Conservation (phyloP, 2,329 filamentous ascomycete genomes). For the Byssochlamys sp. region DNA sequence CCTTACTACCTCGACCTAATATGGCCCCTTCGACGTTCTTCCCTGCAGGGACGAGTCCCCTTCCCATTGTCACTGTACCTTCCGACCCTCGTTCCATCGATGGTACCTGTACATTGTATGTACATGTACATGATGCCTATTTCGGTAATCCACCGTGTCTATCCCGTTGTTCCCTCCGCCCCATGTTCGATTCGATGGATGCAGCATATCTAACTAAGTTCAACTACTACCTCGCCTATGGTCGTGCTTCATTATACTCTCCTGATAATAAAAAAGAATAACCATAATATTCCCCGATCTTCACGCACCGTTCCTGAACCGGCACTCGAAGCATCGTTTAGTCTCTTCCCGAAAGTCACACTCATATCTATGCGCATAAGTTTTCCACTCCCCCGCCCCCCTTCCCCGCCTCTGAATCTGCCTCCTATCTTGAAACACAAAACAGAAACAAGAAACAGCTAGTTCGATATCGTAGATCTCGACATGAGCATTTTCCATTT, state of each 20-base stretch:
- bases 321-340: too few relatives aligned
- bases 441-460: too few relatives aligned
- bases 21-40: not conserved
- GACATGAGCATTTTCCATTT: too few relatives aligned
- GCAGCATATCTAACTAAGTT: not conserved
- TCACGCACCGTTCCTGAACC: too few relatives aligned
- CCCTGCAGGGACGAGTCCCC: not conserved
- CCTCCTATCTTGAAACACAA: too few relatives aligned
- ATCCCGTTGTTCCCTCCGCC: not conserved
- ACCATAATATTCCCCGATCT: too few relatives aligned
- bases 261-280: too few relatives aligned
- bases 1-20: not conserved
- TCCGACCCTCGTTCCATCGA: not conserved
- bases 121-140: not conserved
- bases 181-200: not conserved
- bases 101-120: not conserved
- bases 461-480: too few relatives aligned
- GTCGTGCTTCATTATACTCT: not conserved
- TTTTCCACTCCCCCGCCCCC: too few relatives aligned
- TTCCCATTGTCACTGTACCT: not conserved
- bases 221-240: not conserved
- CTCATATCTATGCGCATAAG: too few relatives aligned
- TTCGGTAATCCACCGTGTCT: not conserved
- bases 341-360: too few relatives aligned
- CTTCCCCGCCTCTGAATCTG: too few relatives aligned